These are phyloP conservation scores for Phanerodontia chrysosporium DNA, from an alignment of 768 basidiomycete species.

Conservation along the genomic window DNA sequence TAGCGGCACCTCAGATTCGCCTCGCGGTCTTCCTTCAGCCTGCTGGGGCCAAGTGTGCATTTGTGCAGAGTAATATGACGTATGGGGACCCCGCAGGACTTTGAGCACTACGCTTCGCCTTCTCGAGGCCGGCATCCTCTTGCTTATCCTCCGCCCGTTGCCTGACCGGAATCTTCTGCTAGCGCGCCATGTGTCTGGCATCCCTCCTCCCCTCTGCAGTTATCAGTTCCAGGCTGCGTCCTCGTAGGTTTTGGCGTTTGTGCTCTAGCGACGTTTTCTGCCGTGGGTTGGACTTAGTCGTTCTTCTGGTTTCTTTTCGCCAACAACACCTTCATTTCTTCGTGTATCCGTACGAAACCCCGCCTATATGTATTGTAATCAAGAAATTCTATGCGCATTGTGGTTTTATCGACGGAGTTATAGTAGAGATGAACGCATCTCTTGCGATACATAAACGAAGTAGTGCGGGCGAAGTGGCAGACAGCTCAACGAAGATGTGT, in stretches of 20 bases:
- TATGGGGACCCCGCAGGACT: not conserved
- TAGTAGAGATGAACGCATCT: not conserved
- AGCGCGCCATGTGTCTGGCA: not conserved
- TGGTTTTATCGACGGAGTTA: not conserved
- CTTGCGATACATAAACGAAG: not conserved
- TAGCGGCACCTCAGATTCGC: constrained; percentile 14
- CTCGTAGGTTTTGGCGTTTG: not conserved
- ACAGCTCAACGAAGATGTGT: no score
- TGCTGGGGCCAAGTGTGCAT: not conserved
- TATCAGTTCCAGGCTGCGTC: not conserved
- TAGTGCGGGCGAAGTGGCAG: no score
- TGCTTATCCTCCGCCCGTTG: not conserved
- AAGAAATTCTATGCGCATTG: constrained; percentile 6
- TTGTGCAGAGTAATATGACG: not conserved
- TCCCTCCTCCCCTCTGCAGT: not conserved
- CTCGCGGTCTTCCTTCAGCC: not conserved
- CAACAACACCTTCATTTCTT: not conserved
- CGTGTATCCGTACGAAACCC: constrained; percentile 8
- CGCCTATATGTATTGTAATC: constrained; percentile 10
- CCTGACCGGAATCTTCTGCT: not conserved
- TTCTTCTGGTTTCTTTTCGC: not conserved
- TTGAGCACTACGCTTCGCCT: not conserved
- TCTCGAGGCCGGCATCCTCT: not conserved
- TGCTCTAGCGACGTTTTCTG: not conserved
- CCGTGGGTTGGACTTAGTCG: not conserved